Conservation (phyloP, 1,284 basidiomycete species). For the Abortiporus biennis region DNA sequence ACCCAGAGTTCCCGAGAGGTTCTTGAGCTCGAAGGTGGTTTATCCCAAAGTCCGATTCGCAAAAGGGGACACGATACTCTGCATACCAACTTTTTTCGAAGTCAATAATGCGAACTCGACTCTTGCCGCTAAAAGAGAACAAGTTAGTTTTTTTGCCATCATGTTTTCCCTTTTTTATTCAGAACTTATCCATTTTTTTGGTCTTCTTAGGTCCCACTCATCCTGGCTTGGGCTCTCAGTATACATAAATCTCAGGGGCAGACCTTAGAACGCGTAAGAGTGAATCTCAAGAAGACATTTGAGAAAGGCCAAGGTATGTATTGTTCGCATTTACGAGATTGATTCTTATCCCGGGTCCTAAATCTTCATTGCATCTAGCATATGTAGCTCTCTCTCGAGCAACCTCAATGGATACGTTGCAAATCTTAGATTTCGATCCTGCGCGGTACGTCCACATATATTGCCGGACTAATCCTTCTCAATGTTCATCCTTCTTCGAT, state of each 20-base stretch:
- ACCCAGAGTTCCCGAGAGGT: not conserved
- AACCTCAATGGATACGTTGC: constrained; percentile 18
- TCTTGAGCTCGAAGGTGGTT: constrained; percentile 5
- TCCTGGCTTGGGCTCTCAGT: constrained; percentile 77
- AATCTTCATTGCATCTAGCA: constrained; percentile 11
- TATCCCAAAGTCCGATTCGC: constrained; percentile 59
- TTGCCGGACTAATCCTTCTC: too few species aligned
- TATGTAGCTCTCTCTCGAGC: constrained; percentile 27
- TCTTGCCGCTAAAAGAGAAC: constrained; percentile 46
- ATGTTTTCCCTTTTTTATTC: too few species aligned
- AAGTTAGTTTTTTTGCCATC: constrained; percentile 30
- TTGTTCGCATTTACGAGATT: too few species aligned
- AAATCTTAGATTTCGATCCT: constrained; percentile 21
- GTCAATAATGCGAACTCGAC: constrained; percentile 46
- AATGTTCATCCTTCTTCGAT: not conserved
- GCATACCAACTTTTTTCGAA: constrained; percentile 50
- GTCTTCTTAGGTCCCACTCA: constrained; percentile 56
- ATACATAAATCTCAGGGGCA: constrained; percentile 88
- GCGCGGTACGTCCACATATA: constrained; percentile 17
- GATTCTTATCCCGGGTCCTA: not conserved
- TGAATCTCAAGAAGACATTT: constrained; percentile 62
- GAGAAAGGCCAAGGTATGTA: constrained; percentile 74
- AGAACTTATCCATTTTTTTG: not conserved
- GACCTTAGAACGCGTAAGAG: constrained; percentile 71
- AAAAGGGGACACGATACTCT: constrained; percentile 35